Conservation (phyloP, 176 grass and related monocot genomes). For the Juncus effusus region DNA sequence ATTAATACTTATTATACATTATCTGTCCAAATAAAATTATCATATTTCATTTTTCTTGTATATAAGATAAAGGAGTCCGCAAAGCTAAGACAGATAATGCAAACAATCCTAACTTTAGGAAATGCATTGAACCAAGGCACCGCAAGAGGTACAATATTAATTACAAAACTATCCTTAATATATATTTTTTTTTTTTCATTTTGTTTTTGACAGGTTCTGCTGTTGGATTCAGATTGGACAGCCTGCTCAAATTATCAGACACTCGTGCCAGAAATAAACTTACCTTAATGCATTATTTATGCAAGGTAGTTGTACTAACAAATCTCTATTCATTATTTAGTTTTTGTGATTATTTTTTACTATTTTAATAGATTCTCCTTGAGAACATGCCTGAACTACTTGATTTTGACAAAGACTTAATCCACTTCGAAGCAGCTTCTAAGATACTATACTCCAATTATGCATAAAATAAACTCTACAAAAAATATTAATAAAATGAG, state of each 20-base stretch:
- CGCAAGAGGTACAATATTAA: slow-evolving; percentile 38
- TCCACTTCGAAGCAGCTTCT: slow-evolving; percentile 95
- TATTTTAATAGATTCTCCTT: slow-evolving; percentile 62
- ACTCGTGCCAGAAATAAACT: slow-evolving; percentile 94
- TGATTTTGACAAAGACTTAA: slow-evolving; percentile 98
- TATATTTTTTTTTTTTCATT: slow-evolving; percentile 16
- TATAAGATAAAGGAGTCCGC: slow-evolving; percentile 58
- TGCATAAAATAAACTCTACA: slow-evolving; percentile 1
- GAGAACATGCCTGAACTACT: slow-evolving; percentile 90
- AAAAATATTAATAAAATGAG: slow-evolving; percentile 26
- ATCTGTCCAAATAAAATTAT: slow-evolving; percentile 10
- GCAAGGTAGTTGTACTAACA: slow-evolving; percentile 56
- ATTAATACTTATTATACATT: neutral
- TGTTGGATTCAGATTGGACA: slow-evolving; percentile 93
- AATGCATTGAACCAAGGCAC: slow-evolving; percentile 97
- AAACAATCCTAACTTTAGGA: slow-evolving; percentile 95
- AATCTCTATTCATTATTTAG: slow-evolving; percentile 3
- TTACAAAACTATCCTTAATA: neutral
- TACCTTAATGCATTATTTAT: slow-evolving; percentile 99
- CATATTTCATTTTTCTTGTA: slow-evolving; percentile 27
- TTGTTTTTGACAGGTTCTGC: slow-evolving; percentile 61
- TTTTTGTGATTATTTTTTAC: slow-evolving; percentile 16
- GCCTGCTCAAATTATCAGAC: slow-evolving; percentile 94
- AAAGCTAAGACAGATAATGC: slow-evolving; percentile 91
- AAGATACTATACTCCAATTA: slow-evolving; percentile 46